These are phyloP conservation scores for Alternaria longipes DNA, from an alignment of 2,329 filamentous ascomycete genomes.

Conservation along the genomic window DNA sequence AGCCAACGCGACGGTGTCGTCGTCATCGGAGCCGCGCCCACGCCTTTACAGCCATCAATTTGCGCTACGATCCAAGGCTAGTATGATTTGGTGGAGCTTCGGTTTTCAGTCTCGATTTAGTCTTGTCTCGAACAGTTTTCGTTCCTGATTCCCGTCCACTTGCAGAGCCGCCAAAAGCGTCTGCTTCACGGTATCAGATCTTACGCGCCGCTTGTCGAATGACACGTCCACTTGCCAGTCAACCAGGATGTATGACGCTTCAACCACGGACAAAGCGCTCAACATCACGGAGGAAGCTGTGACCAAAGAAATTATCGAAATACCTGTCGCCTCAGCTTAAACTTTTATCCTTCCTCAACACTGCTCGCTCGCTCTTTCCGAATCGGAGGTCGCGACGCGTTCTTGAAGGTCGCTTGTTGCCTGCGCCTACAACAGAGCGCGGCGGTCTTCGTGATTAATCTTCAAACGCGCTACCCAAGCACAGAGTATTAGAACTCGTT, in stretches of 20 bases:
- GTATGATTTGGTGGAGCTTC: constrained; percentile 24
- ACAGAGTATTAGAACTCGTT: constrained; percentile 18
- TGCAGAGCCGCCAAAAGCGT: constrained; percentile 12
- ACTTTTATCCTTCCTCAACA: neutral
- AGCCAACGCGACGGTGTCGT: constrained; percentile 11
- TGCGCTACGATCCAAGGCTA: constrained; percentile 24
- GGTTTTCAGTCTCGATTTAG: constrained; percentile 19
- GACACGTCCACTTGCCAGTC: constrained; percentile 17
- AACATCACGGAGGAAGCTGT: constrained; percentile 13
- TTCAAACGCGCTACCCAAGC: constrained; percentile 12
- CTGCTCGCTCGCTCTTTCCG: neutral
- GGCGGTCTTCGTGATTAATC: constrained; percentile 15
- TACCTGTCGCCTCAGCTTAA: neutral
- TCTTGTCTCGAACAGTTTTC: constrained; percentile 9
- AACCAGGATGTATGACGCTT: constrained; percentile 35
- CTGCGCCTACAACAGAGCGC: constrained; percentile 5
- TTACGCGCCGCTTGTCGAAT: constrained; percentile 19
- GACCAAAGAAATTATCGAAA: constrained; percentile 1
- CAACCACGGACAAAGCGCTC: constrained; percentile 18
- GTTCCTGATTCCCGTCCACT: constrained; percentile 7
- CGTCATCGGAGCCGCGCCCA: constrained; percentile 7
- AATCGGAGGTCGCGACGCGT: neutral
- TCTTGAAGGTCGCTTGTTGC: constrained; percentile 2
- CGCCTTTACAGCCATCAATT: constrained; percentile 8
- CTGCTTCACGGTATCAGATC: constrained; percentile 23